Evolutionary conservation across 139 green algal species (phyloP).

Genomic region (Trebouxia sp.): DNA sequence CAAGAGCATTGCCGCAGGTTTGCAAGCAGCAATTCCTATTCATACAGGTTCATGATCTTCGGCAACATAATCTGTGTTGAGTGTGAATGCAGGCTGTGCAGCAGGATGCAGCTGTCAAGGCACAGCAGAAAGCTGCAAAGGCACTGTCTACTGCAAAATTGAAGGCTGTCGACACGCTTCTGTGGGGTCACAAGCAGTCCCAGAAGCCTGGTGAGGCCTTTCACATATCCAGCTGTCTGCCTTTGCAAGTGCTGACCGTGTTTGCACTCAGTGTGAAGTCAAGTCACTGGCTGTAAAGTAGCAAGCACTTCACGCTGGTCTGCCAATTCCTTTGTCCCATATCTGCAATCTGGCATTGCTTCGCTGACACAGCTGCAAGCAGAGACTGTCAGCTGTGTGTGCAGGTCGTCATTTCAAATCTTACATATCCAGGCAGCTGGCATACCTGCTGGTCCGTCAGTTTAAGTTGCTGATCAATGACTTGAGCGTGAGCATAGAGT

Average conservation of each 20-base stretch:
- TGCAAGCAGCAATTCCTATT: neutral
- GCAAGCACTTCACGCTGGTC: too few species aligned
- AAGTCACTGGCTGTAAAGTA: too few species aligned
- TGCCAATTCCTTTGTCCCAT: too few species aligned
- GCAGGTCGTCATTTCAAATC: neutral
- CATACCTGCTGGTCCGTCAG: conserved; percentile 13
- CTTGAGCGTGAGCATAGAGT: conserved; percentile 8
- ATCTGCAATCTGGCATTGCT: too few species aligned
- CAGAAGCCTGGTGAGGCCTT: neutral
- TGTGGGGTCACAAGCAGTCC: conserved; percentile 20
- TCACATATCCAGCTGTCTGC: too few species aligned
- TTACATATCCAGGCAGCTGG: neutral
- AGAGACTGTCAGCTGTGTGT: neutral
- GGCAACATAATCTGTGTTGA: neutral
- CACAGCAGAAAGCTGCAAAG: conserved; percentile 3
- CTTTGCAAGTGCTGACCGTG: too few species aligned
- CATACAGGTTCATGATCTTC: neutral
- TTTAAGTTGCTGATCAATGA: conserved; percentile 8
- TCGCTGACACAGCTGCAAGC: neutral
- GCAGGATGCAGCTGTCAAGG: neutral
- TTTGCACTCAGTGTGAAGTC: too few species aligned
- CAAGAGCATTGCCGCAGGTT: conserved; percentile 1
- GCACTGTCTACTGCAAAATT: conserved; percentile 2
- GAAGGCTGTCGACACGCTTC: conserved; percentile 24
- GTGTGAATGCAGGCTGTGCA: neutral